Evolutionary conservation across 306 rosid species (phyloP), one percentile per base, ranked within the genome.

Genomic region (Mimosa bimucronata): DNA sequence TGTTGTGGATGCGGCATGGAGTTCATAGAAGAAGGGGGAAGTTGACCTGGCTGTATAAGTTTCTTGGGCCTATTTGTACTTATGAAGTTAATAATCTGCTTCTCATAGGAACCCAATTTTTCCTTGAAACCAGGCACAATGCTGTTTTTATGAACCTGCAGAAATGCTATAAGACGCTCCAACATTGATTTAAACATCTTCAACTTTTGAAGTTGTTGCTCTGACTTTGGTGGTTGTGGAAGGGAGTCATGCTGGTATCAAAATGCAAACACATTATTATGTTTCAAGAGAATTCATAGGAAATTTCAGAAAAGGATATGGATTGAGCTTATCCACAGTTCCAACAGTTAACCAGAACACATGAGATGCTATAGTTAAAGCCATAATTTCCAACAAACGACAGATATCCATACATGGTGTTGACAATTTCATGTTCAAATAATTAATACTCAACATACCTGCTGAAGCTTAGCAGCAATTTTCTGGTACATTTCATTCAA

Each of bases 401-500:
- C 38, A 65, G 75, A 53, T 71, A 73, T 53, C 38, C 28, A 83
- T 65, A 57, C 40, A 66, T 65, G 81, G 68, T 53, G 42, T 73
- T 28, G 50, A 42, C 14, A 37, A 38, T 26, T 44, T 61, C 53
- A 30, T 81, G 71, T 37, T 71, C 19, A 78, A 46, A 7, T 7
- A 26, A 65, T 23, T 40, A 73, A 57, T 53, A 71, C 41, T 26
- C 28, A 69, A 61, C 89, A 79, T 86, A 91, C 98, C 97, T 85
- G 97, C 71, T 86, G 88, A 80, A 95, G 80, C 87, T 87, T 95
- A 29, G 84, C 10, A 71, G 86, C 83, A 80, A 95, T 86, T 87
- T 88, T 92, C 78, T 86, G 90, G 85, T 84, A 84, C 97, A 95
- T 87, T 31, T 95, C 98, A 73, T 11, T 84, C 71, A 95, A 77